Percentiles rank a stretch among this genome's conserved stretches.
Conservation (phyloP, 495 filamentous ascomycete genomes). For the Penicillium mononematosum region DNA sequence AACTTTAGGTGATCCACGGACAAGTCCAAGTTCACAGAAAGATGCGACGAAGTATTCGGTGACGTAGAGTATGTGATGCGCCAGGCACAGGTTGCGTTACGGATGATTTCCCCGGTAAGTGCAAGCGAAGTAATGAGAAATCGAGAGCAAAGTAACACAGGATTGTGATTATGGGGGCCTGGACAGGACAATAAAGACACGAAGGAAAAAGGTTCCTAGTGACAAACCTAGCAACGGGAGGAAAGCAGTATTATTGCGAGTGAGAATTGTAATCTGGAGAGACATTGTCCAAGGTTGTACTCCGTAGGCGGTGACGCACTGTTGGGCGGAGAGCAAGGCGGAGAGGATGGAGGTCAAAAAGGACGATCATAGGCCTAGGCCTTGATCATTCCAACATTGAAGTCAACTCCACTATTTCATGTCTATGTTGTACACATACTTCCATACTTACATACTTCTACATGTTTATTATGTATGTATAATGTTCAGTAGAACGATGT, state of each 20-base stretch:
- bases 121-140: neutral
- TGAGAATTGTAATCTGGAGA: neutral
- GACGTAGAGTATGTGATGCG: neutral
- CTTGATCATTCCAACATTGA: too few species aligned
- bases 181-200: too few species aligned
- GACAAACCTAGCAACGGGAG: neutral
- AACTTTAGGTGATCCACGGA: neutral
- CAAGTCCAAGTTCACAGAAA: neutral
- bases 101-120: neutral
- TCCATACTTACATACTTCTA: too few species aligned
- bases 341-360: neutral
- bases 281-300: neutral
- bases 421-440: too few species aligned
- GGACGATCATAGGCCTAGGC: neutral
- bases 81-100: neutral
- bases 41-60: neutral
- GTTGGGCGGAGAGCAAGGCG: neutral
- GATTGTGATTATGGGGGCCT: neutral
- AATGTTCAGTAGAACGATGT: too few species aligned
- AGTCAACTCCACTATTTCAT: too few species aligned
- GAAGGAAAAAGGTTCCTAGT: too few species aligned
- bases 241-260: neutral
- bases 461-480: too few species aligned
- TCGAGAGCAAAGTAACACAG: neutral
- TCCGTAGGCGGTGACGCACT: neutral